Percentiles rank a stretch among this genome's conserved stretches.
Evolutionary conservation across 768 basidiomycete species (phyloP).

Genomic region (Boletus pseudopeckii): DNA sequence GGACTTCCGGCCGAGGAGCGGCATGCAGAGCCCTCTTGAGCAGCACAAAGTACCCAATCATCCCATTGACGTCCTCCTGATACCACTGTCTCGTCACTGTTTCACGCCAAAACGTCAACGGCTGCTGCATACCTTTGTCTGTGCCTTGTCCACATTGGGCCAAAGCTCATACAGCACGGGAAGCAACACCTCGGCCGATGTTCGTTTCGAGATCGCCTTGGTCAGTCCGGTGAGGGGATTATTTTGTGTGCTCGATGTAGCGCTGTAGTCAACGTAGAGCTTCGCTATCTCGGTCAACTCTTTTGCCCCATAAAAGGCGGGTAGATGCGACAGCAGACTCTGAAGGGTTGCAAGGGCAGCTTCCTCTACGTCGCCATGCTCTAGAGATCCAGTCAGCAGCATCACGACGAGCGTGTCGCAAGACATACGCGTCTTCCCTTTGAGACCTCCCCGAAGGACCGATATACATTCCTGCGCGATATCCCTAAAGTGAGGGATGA

Average conservation of each 20-base stretch:
- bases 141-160: conserved; percentile 36
- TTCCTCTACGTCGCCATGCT: conserved; percentile 29
- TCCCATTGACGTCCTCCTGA: conserved; percentile 26
- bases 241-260: conserved; percentile 5
- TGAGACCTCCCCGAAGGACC: conserved; percentile 42
- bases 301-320: conserved; percentile 71
- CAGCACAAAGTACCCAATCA: conserved; percentile 59
- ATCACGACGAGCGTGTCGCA: background rate
- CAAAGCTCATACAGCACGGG: conserved; percentile 61
- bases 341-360: conserved; percentile 52
- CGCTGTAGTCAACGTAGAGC: conserved; percentile 50
- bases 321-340: conserved; percentile 68
- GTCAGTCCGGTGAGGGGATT: conserved; percentile 43
- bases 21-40: conserved; percentile 62
- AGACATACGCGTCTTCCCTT: conserved; percentile 33
- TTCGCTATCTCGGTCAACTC: conserved; percentile 57
- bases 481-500: conserved; percentile 80
- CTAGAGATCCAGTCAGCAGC: conserved; percentile 20
- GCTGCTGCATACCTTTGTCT: conserved; percentile 34
- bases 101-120: background rate
- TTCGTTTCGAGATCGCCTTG: conserved; percentile 67
- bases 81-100: background rate
- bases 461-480: conserved; percentile 58
- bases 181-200: conserved; percentile 64
- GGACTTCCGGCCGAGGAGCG: conserved; percentile 59